Conservation (phyloP, 2,329 filamentous ascomycete species). For the Botrytis deweyae region DNA sequence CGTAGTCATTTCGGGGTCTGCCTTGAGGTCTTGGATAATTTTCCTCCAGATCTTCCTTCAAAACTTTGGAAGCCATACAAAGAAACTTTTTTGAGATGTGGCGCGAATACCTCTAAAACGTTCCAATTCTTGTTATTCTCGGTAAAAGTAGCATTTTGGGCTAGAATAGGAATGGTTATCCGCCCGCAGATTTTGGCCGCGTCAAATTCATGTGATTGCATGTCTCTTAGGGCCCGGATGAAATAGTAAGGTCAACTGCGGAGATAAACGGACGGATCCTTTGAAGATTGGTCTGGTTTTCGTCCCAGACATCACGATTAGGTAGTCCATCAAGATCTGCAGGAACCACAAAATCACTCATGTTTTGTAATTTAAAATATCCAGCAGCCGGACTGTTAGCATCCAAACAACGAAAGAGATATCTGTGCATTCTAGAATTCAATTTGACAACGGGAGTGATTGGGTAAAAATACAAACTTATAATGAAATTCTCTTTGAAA, state of each 20-base stretch:
- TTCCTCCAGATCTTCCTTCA: background rate
- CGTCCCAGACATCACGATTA: fast-evolving
- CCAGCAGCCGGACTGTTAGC: background rate
- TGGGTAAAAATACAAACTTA: background rate
- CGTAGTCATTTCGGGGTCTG: background rate
- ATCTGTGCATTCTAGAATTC: background rate
- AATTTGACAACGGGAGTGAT: background rate
- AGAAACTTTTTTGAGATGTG: background rate
- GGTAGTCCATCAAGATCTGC: too few relatives aligned
- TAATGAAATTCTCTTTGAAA: background rate
- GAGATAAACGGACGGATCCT: background rate
- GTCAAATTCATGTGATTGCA: background rate
- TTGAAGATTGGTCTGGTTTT: background rate
- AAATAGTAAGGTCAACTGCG: background rate
- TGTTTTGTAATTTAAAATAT: background rate
- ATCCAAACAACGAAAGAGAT: background rate
- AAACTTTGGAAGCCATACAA: background rate
- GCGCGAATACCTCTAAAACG: background rate
- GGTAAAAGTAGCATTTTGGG: background rate
- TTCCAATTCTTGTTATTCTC: background rate
- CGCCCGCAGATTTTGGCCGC: background rate
- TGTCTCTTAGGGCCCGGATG: background rate
- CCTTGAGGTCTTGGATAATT: background rate
- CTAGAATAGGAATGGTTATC: background rate
- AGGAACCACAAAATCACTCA: background rate